These are phyloP conservation scores for Suillus variegatus DNA, from an alignment of 768 basidiomycete genomes.

Conservation along the genomic window DNA sequence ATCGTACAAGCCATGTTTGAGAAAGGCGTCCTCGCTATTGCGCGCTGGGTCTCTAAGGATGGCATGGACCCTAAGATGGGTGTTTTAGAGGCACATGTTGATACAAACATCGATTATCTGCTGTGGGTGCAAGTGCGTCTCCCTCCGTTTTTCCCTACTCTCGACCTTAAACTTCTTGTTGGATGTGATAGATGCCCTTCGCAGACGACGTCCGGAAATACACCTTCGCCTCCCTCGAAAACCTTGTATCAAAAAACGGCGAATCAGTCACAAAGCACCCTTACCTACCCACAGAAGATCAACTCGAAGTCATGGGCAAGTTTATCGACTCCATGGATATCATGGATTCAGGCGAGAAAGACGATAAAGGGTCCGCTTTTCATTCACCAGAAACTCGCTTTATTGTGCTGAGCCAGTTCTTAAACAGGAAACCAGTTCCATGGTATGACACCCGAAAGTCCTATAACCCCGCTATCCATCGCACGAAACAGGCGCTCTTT, in stretches of 20 bases:
- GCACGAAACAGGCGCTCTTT: conserved; percentile 91
- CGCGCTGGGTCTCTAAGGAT: conserved; percentile 78
- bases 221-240: conserved; percentile 79
- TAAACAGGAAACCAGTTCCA: conserved; percentile 51
- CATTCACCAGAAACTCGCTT: background rate
- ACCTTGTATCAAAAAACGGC: conserved; percentile 74
- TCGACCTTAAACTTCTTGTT: background rate
- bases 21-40: conserved; percentile 71
- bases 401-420: conserved; percentile 6
- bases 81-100: conserved; percentile 61
- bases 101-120: conserved; percentile 74
- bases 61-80: conserved; percentile 86
- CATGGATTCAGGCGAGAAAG: conserved; percentile 70
- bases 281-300: conserved; percentile 77
- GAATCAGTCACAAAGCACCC: conserved; percentile 74
- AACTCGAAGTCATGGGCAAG: conserved; percentile 79
- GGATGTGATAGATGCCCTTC: conserved; percentile 78
- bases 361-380: conserved; percentile 66
- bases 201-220: conserved; percentile 92
- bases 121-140: conserved; percentile 78
- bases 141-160: background rate
- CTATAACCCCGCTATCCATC: conserved; percentile 89
- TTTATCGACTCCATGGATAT: conserved; percentile 92
- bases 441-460: conserved; percentile 83
- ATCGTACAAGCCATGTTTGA: conserved; percentile 79